These are phyloP conservation scores for Mesembryanthemum crystallinum DNA, from an alignment of 148 eudicot genomes.

Conservation along the genomic window DNA sequence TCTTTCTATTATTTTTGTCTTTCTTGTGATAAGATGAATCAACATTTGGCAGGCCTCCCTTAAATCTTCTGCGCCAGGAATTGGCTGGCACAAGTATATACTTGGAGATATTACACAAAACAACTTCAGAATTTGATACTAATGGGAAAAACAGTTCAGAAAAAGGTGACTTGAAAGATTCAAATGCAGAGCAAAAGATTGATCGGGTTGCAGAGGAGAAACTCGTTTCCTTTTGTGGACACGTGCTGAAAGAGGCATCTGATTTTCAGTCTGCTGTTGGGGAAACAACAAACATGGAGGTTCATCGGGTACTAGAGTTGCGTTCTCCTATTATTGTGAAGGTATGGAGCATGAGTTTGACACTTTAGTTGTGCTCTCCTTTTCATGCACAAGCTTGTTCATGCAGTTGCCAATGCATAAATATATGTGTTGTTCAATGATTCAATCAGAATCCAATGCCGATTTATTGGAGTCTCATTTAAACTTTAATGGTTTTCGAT, in stretches of 20 bases:
- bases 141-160: constrained; percentile 24
- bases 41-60: constrained; percentile 68
- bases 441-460: too few species aligned
- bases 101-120: constrained; percentile 83
- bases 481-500: background rate
- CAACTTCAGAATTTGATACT: constrained; percentile 53
- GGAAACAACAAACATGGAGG: constrained; percentile 76
- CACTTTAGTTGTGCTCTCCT: background rate
- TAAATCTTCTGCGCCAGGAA: constrained; percentile 91
- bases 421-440: too few species aligned
- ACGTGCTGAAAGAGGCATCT: constrained; percentile 89
- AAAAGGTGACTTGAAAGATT: constrained; percentile 21
- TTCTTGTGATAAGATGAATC: constrained; percentile 19
- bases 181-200: constrained; percentile 52
- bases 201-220: constrained; percentile 79
- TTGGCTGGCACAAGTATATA: constrained; percentile 82
- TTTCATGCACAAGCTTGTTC: background rate
- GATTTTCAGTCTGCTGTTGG: constrained; percentile 80
- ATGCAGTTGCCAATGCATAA: background rate
- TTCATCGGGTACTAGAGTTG: constrained; percentile 85
- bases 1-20: constrained; percentile 1
- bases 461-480: background rate
- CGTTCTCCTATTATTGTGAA: constrained; percentile 90
- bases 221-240: constrained; percentile 79
- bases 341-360: constrained; percentile 36